A percentile compares a stretch with the other conserved stretches of the same genome.
Conservation (phyloP, 768 basidiomycete genomes). For the Leccinellum albellum region DNA sequence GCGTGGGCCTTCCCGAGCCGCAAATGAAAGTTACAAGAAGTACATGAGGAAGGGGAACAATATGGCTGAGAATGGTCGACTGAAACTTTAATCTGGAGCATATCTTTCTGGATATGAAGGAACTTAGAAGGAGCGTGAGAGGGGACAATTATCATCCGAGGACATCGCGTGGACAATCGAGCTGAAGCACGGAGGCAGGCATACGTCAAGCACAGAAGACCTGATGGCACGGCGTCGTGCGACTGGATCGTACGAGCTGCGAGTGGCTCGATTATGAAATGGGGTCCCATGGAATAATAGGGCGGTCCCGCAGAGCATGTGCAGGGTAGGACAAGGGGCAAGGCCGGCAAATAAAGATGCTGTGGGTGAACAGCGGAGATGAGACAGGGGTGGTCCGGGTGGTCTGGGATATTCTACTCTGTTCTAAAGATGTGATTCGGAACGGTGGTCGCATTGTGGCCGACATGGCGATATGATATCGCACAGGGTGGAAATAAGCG, state of each 20-base stretch:
- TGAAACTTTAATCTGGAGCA: conserved; percentile 16
- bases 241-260: neutral
- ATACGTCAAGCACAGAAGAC: conserved; percentile 18
- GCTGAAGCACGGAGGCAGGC: conserved; percentile 1
- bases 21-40: conserved; percentile 8
- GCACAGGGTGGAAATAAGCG: neutral
- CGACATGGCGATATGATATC: no score
- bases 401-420: neutral
- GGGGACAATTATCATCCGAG: conserved; percentile 15
- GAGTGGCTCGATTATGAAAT: conserved; percentile 6
- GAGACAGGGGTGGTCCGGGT: neutral
- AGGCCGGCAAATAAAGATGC: conserved; percentile 7
- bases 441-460: neutral
- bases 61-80: neutral
- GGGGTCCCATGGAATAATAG: conserved; percentile 5
- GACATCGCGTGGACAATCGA: conserved; percentile 13
- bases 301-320: conserved; percentile 18
- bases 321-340: conserved; percentile 6
- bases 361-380: conserved; percentile 10
- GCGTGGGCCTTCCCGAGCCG: neutral
- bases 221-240: neutral
- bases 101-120: conserved; percentile 17
- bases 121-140: conserved; percentile 4
- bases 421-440: neutral
- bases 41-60: conserved; percentile 9